Conservation (phyloP, 2,329 filamentous ascomycete species). For the Claviceps digitariae region DNA sequence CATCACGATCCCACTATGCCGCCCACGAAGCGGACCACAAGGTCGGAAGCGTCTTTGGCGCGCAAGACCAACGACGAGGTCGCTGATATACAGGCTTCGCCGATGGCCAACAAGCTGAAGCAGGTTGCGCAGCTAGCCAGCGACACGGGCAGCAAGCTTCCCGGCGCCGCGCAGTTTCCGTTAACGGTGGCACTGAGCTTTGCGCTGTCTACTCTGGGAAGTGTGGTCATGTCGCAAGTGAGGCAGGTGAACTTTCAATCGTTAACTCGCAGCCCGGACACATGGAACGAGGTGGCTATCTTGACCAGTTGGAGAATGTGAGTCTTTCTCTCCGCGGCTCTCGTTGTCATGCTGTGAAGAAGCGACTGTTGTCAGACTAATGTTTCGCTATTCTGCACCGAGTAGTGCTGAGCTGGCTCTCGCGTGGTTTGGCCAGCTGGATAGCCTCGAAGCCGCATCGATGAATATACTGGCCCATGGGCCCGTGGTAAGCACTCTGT, state of each 20-base stretch:
- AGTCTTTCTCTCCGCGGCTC: constrained; percentile 16
- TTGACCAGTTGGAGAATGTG: constrained; percentile 42
- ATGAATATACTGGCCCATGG: constrained; percentile 59
- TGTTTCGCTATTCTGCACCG: not conserved
- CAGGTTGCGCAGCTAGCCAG: constrained; percentile 1
- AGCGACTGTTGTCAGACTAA: constrained; percentile 3
- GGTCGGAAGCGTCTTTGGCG: constrained; percentile 7
- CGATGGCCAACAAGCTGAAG: constrained; percentile 8
- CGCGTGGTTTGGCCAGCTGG: constrained; percentile 61
- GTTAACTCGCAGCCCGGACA: constrained; percentile 50
- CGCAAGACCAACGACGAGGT: not conserved
- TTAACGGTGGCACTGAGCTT: constrained; percentile 42
- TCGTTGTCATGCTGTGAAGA: not conserved
- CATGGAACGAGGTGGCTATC: constrained; percentile 45
- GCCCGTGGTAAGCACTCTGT: constrained; percentile 50
- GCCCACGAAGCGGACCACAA: constrained; percentile 13
- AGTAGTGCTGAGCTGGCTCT: constrained; percentile 53
- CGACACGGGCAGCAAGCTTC: constrained; percentile 20
- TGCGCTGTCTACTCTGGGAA: constrained; percentile 48
- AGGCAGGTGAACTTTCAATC: constrained; percentile 52
- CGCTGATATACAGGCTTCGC: not conserved
- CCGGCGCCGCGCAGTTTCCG: constrained; percentile 34
- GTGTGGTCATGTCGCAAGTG: constrained; percentile 45
- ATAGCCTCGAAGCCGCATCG: constrained; percentile 55
- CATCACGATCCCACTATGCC: constrained; percentile 5